A percentile compares a stretch with the other conserved stretches of the same genome.
Conservation (phyloP, 805 yeast species). For the Candida argentea region DNA sequence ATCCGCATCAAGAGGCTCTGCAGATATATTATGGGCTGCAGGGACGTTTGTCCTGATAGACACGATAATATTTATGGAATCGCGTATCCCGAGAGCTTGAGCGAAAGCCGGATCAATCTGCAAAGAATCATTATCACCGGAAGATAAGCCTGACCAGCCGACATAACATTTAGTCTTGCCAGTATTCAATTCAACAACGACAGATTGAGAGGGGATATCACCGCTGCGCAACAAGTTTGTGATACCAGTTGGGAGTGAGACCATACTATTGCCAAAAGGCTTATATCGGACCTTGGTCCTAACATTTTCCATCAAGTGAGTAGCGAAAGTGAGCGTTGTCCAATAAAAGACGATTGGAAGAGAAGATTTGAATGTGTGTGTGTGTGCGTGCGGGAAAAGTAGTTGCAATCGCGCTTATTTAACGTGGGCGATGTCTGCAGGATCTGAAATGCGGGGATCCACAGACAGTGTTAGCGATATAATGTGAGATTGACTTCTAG, state of each 20-base stretch:
- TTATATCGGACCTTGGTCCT: conserved; percentile 18
- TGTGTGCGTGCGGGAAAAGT: not conserved
- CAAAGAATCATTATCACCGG: conserved; percentile 21
- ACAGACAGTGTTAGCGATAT: too few species aligned
- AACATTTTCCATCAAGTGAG: conserved; percentile 27
- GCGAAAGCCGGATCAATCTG: conserved; percentile 69
- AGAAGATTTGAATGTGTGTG: conserved; percentile 1
- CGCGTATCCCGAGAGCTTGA: conserved; percentile 34
- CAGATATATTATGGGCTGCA: conserved; percentile 50
- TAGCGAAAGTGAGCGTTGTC: conserved; percentile 1
- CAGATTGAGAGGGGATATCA: conserved; percentile 47
- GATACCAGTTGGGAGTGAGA: conserved; percentile 43
- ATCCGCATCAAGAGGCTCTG: conserved; percentile 66
- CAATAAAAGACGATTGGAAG: conserved; percentile 3
- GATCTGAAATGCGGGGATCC: too few species aligned
- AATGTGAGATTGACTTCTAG: too few species aligned
- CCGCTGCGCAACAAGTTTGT: conserved; percentile 38
- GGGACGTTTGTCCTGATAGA: conserved; percentile 38
- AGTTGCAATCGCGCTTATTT: too few species aligned
- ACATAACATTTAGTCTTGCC: conserved; percentile 25
- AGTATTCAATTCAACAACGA: conserved; percentile 35
- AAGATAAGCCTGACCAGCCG: conserved; percentile 61
- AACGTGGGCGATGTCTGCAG: too few species aligned
- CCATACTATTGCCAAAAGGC: conserved; percentile 37
- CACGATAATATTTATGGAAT: conserved; percentile 28